Base-by-base conservation (phyloP, 208 protist species). In the Leptomonas seymouri region DNA sequence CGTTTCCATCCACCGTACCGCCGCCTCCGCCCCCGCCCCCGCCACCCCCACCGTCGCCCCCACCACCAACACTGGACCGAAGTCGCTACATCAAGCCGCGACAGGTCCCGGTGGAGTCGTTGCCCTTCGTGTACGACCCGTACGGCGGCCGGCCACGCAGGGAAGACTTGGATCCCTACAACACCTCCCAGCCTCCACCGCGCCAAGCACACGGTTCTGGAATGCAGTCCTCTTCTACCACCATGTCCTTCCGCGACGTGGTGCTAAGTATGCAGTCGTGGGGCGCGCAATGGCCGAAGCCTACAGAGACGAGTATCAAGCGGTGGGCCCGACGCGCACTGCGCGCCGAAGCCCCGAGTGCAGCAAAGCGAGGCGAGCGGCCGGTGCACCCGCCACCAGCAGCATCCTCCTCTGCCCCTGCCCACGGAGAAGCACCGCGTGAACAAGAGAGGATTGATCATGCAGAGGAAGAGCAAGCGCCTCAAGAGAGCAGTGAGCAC, bases 131-230 rank as follows among this genome's bases (percentile, higher is more conserved):
- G 34, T 78, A 74, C 65, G 81, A 86, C 62, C 76, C 81, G 30
- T 86, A 86, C 59, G 81, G 81, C 42, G 81, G 81, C 30, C 5
- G 80, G 28, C 81, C 81, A 25, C 77, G 81, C 4, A 49, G 65
- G 2, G 81, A 86, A 51, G 81, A 82, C 62, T 45, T 51, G 2
- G 75, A 81, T 28, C 46, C 58, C 6, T 53, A 64, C 65, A 74
- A 73, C 67, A 66, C 80, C 21, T 25, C 63, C 9, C 28, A 31
- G 44, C 55, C 44, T n/a, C 51, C 30, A 42, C 61, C 58, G 21
- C 57, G 21, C 18, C 55, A 30, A 34, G 41, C 54, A 34, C 44
- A 75, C 54, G 36, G 62, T 20, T 11, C 58, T 42, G 74, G 81
- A 60, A n/a, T 79, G 42, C 66, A 28, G 20, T 25, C 68, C 0